These are phyloP conservation scores for Plasmopara halstedii DNA, from an alignment of 352 stramenopile species.

Conservation along the genomic window DNA sequence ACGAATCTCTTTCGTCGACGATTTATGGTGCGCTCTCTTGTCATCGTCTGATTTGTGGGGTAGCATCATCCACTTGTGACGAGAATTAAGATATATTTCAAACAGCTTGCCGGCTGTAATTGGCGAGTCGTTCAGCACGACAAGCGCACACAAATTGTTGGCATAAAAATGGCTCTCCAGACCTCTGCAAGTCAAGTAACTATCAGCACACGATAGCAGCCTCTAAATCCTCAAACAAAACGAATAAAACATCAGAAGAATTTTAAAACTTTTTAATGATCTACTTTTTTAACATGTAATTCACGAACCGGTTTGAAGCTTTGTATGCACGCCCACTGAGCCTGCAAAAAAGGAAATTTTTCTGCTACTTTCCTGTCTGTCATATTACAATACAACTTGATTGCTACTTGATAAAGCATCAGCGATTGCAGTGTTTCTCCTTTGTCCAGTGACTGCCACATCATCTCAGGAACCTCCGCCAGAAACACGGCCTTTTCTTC, in stretches of 20 bases:
- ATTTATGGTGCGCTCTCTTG: constrained; percentile 1
- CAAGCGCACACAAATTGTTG: constrained; percentile 48
- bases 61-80: constrained; percentile 42
- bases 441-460: constrained; percentile 64
- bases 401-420: constrained; percentile 35
- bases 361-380: constrained; percentile 9
- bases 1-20: constrained; percentile 19
- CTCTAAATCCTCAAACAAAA: constrained; percentile 22
- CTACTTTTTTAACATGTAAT: background rate
- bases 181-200: constrained; percentile 46
- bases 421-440: constrained; percentile 50
- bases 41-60: constrained; percentile 9
- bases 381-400: constrained; percentile 18
- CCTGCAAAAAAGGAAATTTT: constrained; percentile 54
- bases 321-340: constrained; percentile 60
- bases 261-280: too few relatives aligned
- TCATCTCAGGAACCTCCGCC: constrained; percentile 46
- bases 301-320: constrained; percentile 45
- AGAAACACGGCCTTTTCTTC: constrained; percentile 44
- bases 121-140: constrained; percentile 23
- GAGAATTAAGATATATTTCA: constrained; percentile 37
- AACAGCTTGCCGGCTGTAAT: constrained; percentile 31
- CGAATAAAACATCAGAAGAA: constrained; percentile 1
- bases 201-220: constrained; percentile 35
- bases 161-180: constrained; percentile 54